Base-by-base conservation (phyloP, 805 yeast species). In the Yamadazyma scolyti region DNA sequence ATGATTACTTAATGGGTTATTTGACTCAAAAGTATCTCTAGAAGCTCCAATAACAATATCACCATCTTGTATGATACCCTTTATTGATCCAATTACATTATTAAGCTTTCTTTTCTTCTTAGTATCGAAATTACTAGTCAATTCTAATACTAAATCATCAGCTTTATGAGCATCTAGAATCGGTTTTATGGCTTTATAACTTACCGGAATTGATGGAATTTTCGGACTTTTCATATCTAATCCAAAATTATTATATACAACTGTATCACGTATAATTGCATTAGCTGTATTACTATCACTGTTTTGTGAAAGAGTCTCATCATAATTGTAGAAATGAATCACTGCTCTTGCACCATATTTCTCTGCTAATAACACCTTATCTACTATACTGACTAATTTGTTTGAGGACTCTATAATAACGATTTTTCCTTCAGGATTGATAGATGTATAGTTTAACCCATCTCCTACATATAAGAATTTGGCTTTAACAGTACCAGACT, bases 1-100 rank as follows among this genome's bases (percentile, higher is more conserved):
- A 33, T 65, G 71, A 6, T 60, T 59, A 33, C 66, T 55, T 28
- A 58, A 42, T 1, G 70, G 69, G 35, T 59, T 56, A 0, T 58
- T 43, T 0, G 57, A 42, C 0, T 68, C 61, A 22, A 58, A 54
- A 5, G 61, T 49, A 31, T 65, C 72, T 31, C 71, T 45, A 4
- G 58, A 46, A 3, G 67, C 63, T 0, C 70, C 72, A 31, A 65
- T 57, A 3, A 65, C 46, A 8, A 65, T 50, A 20, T 51, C 63
- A 4, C 66, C 67, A 35, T 64, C 72, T 31, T 54, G 52, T 25
- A 63, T 45, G 4, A 64, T 56, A 1, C 71, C 71, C 11, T 55
- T 47, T 6, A 64, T 34, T 3, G 52, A 28, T 0, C 62, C 65
- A 9, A 61, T 48, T 1, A 65, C 39, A 35, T 61, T 63, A 9